A percentile compares a stretch with the other conserved stretches of the same genome.
phyloP scores from a whole-genome alignment of 2,329 filamentous ascomycete species.

The Paecilomyces fulvus region DNA sequence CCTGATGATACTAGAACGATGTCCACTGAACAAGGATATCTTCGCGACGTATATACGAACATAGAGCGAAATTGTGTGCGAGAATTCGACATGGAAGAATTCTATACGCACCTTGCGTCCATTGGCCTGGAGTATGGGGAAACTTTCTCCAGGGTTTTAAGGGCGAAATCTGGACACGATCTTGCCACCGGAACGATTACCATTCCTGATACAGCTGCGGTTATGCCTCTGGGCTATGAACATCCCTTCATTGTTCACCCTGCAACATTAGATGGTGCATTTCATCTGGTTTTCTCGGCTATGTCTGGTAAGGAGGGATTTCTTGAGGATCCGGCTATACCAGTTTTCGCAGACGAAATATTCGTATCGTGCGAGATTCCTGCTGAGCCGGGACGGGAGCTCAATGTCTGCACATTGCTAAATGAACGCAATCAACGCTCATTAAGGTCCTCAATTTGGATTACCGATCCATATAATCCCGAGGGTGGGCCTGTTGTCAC shows the following conservation, averaged over 20 bases:
- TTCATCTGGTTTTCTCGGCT: conserved; percentile 8
- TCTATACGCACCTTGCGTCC: conserved; percentile 4
- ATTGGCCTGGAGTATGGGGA: conserved; percentile 8
- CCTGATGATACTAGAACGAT: not conserved
- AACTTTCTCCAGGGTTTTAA: conserved; percentile 15
- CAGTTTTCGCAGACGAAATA: not conserved
- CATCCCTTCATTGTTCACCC: conserved; percentile 12
- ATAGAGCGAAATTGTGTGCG: not conserved
- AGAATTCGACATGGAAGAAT: not conserved
- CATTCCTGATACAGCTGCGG: conserved; percentile 7
- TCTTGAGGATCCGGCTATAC: not conserved
- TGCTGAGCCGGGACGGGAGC: not conserved
- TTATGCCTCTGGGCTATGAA: conserved; percentile 11
- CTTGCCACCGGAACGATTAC: conserved; percentile 4
- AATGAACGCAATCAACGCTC: not conserved
- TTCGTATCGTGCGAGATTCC: not conserved
- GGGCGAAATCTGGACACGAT: conserved; percentile 17
- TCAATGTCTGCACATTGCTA: not conserved
- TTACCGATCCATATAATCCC: not conserved
- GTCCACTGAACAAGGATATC: not conserved
- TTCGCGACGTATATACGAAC: not conserved
- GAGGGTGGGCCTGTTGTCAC: not conserved
- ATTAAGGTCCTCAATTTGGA: not conserved
- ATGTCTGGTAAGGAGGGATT: not conserved
- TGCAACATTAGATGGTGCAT: conserved; percentile 9